Base-by-base conservation (phyloP, 2,329 filamentous ascomycete genomes). In the Ceratocystiopsis minuta region DNA sequence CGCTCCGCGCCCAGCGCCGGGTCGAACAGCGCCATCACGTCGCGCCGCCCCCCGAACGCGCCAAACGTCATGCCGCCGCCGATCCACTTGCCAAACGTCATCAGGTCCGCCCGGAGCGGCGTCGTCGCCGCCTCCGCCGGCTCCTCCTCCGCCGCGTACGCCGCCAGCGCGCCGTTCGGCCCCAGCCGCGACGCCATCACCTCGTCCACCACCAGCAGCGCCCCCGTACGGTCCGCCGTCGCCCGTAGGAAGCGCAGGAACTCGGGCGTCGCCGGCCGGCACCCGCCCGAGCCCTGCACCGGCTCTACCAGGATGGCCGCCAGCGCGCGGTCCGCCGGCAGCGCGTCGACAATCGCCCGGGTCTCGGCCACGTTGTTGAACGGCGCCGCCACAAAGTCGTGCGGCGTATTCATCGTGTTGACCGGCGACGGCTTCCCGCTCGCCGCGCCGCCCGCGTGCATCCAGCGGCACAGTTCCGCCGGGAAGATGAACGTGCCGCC, bases 21-120 rank as follows among this genome's bases (percentile, higher is more conserved):
- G 38, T 78, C 74, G 47, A 81, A 78, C 49, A 82, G 75, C 13
- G 45, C 41, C 77, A 95, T 94, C 43, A 94, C 59, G 55, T 93
- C 47, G 16, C 38, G 40, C 49, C 59, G 54, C 0, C 72, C 72
- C 3, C 72, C 72, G 49, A 78, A 76, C 0, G 66, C 69, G 3
- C 71, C 72, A 49, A 77, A 75, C 1, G 65, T 60, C 50, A 75
- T 61, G 0, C 72, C 72, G 10, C 72, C 72, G 5, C 70, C 72
- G 3, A 75, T 54, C 46, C 65, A 75, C 51, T 77, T 77, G 1
- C 73, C 72, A 5, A 75, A 48, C 0, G 67, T 70, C 31, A 62
- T 67, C 24, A 75, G 49, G 51, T 73, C 70, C 0, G 68, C 48
- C 3, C 45, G 65, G 74, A 48, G 75, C 24, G 55, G 72, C 76